Evolutionary conservation across 495 filamentous ascomycete species (phyloP).

Genomic region (Annulohypoxylon stygium): DNA sequence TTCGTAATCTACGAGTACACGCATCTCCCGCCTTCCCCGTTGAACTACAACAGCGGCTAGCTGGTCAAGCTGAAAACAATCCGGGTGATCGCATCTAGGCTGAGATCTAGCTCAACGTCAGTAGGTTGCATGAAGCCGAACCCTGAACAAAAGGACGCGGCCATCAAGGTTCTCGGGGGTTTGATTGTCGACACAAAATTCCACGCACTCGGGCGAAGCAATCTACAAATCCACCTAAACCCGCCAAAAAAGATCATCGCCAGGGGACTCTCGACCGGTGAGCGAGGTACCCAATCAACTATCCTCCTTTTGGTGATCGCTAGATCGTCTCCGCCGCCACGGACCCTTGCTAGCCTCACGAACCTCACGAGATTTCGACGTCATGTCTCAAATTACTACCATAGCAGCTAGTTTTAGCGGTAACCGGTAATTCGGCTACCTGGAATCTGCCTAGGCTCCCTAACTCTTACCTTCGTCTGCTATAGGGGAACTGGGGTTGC

Average conservation of each 20-base stretch:
- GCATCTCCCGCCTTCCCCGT: slow-evolving; percentile 7
- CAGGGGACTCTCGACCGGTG: slow-evolving; percentile 4
- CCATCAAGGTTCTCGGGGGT: background rate
- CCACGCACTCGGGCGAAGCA: background rate
- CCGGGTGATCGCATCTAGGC: slow-evolving; percentile 29
- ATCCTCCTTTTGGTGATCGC: background rate
- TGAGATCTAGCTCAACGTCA: slow-evolving; percentile 29
- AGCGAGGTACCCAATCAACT: slow-evolving; percentile 4
- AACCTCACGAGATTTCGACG: slow-evolving; percentile 16
- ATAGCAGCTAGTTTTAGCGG: slow-evolving; percentile 6
- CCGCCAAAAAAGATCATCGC: slow-evolving; percentile 13
- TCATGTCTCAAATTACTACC: slow-evolving; percentile 9
- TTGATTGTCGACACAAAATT: background rate
- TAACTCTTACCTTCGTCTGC: background rate
- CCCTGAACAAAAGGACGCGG: background rate
- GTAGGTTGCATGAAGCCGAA: background rate
- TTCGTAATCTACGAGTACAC: slow-evolving; percentile 17
- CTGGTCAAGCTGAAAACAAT: slow-evolving; percentile 16
- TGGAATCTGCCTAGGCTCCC: background rate
- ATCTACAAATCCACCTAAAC: background rate
- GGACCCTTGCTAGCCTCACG: slow-evolving; percentile 7
- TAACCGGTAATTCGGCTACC: slow-evolving; percentile 4
- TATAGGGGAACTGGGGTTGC: slow-evolving; percentile 2
- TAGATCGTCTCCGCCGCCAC: background rate
- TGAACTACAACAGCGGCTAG: slow-evolving; percentile 10